Conservation (phyloP, 1,284 basidiomycete species). For the Ceraceosorus guamensis region DNA sequence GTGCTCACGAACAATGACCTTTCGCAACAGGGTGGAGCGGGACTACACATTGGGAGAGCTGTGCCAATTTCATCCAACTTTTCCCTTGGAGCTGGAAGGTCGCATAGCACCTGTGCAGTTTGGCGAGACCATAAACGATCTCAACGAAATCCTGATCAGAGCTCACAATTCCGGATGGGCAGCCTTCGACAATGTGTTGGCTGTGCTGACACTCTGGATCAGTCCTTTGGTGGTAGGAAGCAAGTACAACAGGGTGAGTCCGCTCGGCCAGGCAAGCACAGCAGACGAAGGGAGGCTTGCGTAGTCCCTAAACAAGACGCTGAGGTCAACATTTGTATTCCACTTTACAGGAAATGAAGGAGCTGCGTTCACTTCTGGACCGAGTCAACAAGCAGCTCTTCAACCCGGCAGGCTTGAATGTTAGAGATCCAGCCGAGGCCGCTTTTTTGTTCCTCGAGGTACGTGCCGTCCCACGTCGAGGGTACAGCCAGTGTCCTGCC, state of each 20-base stretch:
- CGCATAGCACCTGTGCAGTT: constrained; percentile 49
- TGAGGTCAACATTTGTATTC: not conserved
- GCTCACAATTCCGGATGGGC: constrained; percentile 19
- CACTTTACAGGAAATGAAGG: constrained; percentile 63
- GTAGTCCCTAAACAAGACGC: not conserved
- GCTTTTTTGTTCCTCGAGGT: constrained; percentile 66
- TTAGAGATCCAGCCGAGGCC: constrained; percentile 68
- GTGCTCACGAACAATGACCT: not conserved
- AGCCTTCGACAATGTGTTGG: constrained; percentile 26
- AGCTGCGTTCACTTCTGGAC: constrained; percentile 59
- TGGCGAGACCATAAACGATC: constrained; percentile 31
- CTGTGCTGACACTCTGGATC: constrained; percentile 26
- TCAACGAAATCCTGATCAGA: constrained; percentile 25
- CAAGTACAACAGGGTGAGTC: constrained; percentile 67
- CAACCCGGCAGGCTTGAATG: constrained; percentile 71
- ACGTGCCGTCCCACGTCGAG: too few species aligned
- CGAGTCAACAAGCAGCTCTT: constrained; percentile 62
- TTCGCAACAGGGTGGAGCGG: constrained; percentile 59
- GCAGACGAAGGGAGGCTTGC: not conserved
- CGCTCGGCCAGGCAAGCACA: not conserved
- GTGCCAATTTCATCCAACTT: constrained; percentile 66
- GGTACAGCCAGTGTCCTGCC: too few species aligned
- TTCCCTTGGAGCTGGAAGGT: constrained; percentile 73
- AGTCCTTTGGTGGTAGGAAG: constrained; percentile 57
- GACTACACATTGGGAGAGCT: constrained; percentile 75